Evolutionary conservation across 2,329 filamentous ascomycete genomes (phyloP), one percentile per base, ranked within the genome.

Genomic region (Xylaria sp.): DNA sequence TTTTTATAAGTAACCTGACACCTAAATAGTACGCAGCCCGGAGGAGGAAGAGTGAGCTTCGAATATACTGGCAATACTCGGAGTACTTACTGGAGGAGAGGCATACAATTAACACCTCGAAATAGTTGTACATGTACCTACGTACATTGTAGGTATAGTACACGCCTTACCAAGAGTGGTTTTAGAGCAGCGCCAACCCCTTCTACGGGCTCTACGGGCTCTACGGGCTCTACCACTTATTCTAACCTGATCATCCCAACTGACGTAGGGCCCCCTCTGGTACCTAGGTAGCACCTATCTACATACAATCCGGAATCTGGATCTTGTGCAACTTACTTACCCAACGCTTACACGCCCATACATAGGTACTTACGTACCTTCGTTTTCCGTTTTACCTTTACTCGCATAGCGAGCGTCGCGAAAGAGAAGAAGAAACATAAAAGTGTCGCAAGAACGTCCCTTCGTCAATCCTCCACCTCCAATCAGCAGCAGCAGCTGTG

Each of bases 391-490:
- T n/a, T n/a, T n/a, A n/a, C n/a, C n/a, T n/a, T n/a, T n/a, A n/a
- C n/a, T n/a, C n/a, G 49, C 33, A 14, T 25, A 14, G 21, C 49
- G 49, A 35, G 28, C 31, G 14, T 11, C 23, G 25, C 5, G 25
- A 47, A 9, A 47, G 3, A 17, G 25, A 17, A 17, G 23, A 31
- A 17, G 9, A 12, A 31, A 19, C 19, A 4, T 21, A 9, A 17
- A 43, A 28, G 25, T 37, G 58, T 50, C 37, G 51, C 56, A 56
- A 51, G 43, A 23, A n/a, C n/a, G 35, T 42, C 19, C 49, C 15
- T 49, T 49, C 40, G 17, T 38, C 38, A 19, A 53, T 54, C 50
- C 47, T 8, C 60, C 60, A 58, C 50, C 58, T 49, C 50, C 12
- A 43, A 49, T 31, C 43, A 35, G 21, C 50, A 45, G 25, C 33